Evolutionary conservation across 495 filamentous ascomycete genomes (phyloP), one percentile per base, ranked within the genome.

Genomic region (Echria macrotheca): DNA sequence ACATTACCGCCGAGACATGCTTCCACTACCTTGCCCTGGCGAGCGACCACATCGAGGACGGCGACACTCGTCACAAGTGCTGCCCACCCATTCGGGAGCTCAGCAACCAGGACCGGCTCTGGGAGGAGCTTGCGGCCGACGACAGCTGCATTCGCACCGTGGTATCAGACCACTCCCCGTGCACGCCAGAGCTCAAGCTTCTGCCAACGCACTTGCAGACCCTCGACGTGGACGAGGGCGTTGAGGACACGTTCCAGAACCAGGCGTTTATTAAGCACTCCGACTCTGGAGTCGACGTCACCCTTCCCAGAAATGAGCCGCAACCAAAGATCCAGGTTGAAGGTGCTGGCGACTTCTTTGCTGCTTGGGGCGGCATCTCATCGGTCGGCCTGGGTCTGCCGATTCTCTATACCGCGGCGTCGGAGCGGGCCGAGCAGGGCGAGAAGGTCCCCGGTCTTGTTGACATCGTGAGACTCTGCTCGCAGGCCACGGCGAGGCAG

Each of bases 21-120:
- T 96, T 94, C 78, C 93, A 98, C 73, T 98, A 98, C 63, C 80
- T 98, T 9, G 83, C 85, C n/a, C 77, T 98, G 10, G 85, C 90
- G 0, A 83, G 91, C 7, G 93, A 97, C 65, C 75, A 85, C 49
- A 85, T 98, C 40, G 75, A 80, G 40, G 81, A 93, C 38, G 93
- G 93, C 24, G 93, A 98, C 67, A 96, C 91, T 15, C 73, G 93
- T 49, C 89, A 96, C 71, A 98, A 98, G 69, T 98, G 93, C 75
- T 98, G 93, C 65, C 93, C 93, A 9, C 93, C 93, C 0, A 97
- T 98, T 65, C 86, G 93, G 18, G 79, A 77, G 21, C 78, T 85
- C 53, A 60, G 76, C 14, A 98, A 98, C 72, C 89, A 91, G 55
- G 86, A 96, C 55, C 79, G 80, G 21, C 78, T 98, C 1, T 98